A percentile compares a stretch with the other conserved stretches of the same genome.
These are phyloP conservation scores for Globisporangium mamillatum DNA, from an alignment of 352 stramenopile species.

Conservation along the genomic window DNA sequence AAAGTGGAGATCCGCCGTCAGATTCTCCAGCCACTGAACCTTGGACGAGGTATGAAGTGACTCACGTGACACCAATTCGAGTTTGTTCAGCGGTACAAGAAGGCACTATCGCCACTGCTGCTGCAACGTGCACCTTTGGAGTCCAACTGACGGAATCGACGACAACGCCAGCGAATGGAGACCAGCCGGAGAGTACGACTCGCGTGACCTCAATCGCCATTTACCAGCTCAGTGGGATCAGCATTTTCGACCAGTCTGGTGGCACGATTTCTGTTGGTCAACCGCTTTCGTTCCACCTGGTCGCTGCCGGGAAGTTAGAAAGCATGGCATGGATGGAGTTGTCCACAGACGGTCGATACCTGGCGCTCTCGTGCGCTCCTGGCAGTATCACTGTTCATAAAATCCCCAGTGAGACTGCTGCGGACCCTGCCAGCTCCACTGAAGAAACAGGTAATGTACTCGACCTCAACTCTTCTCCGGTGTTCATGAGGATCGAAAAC, in stretches of 20 bases:
- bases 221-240: constrained; percentile 1
- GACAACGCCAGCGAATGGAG: neutral
- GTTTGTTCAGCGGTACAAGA: neutral
- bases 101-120: too few species aligned
- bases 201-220: neutral
- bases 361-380: constrained; percentile 21
- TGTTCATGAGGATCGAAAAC: constrained; percentile 13
- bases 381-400: constrained; percentile 9
- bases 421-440: neutral
- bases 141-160: constrained; percentile 9
- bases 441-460: neutral
- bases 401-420: neutral
- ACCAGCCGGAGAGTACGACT: constrained; percentile 5
- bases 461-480: constrained; percentile 3
- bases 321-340: constrained; percentile 18
- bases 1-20: neutral
- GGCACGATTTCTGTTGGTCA: neutral
- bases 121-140: neutral
- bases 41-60: neutral
- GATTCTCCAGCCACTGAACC: neutral
- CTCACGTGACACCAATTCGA: constrained; percentile 8
- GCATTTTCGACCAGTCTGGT: neutral
- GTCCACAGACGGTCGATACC: constrained; percentile 24
- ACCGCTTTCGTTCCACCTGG: constrained; percentile 2
- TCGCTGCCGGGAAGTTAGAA: constrained; percentile 9